Evolutionary conservation across 768 basidiomycete genomes (phyloP), one percentile per base, ranked within the genome.

Genomic region (Leucosporidium yakuticum): DNA sequence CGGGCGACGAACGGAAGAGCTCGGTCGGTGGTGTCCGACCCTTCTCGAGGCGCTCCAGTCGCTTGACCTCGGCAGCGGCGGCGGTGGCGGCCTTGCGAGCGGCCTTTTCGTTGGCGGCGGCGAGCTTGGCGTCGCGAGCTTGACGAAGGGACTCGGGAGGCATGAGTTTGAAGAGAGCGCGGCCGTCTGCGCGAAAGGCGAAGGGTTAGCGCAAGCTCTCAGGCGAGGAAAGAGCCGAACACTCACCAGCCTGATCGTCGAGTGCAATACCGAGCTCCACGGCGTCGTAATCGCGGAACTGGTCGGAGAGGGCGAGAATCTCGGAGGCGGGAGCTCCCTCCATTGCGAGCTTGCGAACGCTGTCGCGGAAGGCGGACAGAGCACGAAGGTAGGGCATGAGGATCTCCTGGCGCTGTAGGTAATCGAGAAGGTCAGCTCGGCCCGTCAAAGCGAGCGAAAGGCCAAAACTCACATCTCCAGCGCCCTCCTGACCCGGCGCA

Each of bases 261-360:
- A 99, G 81, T 12, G 93, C 93, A 9, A 99, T 91, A 12, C 96
- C 96, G 60, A 98, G 82, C n/a, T 92, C 88, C 53, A 94, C 87
- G 53, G 97, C 81, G 76, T 96, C 94, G 44, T 84, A 81, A 77
- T 98, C 95, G 21, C 96, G 86, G 68, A 99, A 83, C 71, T 85
- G 86, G 80, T 99, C 96, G 75, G 87, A 93, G 29, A 96, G 84
- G 27, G 85, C 83, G 57, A 99, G 81, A 70, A 97, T 89, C 69
- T 94, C 89, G 77, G 86, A 86, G 49, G 88, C 78, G 4, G 89
- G 83, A 25, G 82, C 78, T 29, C 77, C 76, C 36, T 82, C 82
- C 74, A 93, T 91, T 9, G 94, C 93, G 49, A 92, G 76, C 66
- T 83, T 83, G 50, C 96, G 86, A 50, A 99, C 86, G 50, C 87